These are phyloP conservation scores for Jatropha multifida DNA, from an alignment of 441 rosid genomes.

Conservation along the genomic window DNA sequence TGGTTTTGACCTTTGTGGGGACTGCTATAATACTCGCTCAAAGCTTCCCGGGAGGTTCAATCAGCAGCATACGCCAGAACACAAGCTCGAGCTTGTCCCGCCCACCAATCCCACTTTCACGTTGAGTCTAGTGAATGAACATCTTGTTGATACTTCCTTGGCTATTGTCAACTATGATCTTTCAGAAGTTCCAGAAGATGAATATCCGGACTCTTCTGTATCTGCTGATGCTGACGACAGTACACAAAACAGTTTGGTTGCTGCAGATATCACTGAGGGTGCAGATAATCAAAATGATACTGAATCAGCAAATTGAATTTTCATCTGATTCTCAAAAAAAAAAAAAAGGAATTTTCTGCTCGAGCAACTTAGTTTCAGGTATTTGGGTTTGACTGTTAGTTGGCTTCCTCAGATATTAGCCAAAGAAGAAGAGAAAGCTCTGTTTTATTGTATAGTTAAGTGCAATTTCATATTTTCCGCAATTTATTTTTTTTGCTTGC, in stretches of 20 bases:
- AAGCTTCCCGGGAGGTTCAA: slow-evolving; percentile 79
- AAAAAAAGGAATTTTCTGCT: not conserved
- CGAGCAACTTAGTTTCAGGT: not conserved
- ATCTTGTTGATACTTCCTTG: not conserved
- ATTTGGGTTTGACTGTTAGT: not conserved
- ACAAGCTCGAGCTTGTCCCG: slow-evolving; percentile 40
- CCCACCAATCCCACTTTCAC: not conserved
- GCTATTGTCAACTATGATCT: slow-evolving; percentile 3
- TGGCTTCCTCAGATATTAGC: not conserved
- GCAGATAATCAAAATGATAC: slow-evolving; percentile 20
- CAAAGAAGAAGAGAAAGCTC: too few relatives aligned
- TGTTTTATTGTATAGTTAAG: too few relatives aligned
- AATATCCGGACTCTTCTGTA: slow-evolving; percentile 6
- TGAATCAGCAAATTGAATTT: not conserved
- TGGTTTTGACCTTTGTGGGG: slow-evolving; percentile 86
- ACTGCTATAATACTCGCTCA: slow-evolving; percentile 55
- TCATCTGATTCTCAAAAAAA: too few relatives aligned
- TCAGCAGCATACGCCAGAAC: slow-evolving; percentile 80
- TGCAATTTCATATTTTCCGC: too few relatives aligned
- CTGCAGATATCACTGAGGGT: not conserved
- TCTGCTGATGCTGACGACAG: slow-evolving; percentile 18
- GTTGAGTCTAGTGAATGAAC: slow-evolving; percentile 12
- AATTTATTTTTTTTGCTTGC: too few relatives aligned
- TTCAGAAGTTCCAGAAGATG: slow-evolving; percentile 24
- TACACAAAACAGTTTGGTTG: not conserved